Evolutionary conservation across 768 basidiomycete genomes (phyloP), one percentile per base, ranked within the genome.

Genomic region (Rhodocollybia butyracea): DNA sequence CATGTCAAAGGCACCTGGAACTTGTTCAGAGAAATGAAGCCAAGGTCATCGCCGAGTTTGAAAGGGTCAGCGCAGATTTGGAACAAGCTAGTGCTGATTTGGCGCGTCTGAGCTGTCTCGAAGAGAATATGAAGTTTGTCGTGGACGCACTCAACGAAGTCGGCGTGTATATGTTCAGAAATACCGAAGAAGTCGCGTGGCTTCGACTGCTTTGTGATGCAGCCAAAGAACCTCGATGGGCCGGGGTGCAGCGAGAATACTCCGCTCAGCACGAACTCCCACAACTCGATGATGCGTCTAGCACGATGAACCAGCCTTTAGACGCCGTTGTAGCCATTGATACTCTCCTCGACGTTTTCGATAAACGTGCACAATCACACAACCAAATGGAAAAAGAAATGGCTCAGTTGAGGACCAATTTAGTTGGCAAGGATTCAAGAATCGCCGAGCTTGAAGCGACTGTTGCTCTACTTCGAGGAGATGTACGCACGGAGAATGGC

Each of bases 361-460:
- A 38, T n/a, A n/a, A n/a, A n/a, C n/a, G n/a, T n/a, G n/a, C n/a
- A n/a, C 19, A 50, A 27, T 10, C 6, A 50, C 21, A 31, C 11
- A n/a, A 3, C 48, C 26, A 29, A 17, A n/a, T 50, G 32, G 22
- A 50, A 7, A 36, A n/a, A 39, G 48, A 50, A 38, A 6, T 50
- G 15, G 39, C 15, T 40, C 39, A 17, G 39, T 17, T 40, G 5
- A 40, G 21, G 39, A 5, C 15, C 15, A 19, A 10, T 19, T 17
- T 40, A 15, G 32, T 36, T 12, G 13, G 5, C 11, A 50, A 50
- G 34, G 21, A 24, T 11, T 15, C 36, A 12, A 50, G 32, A 26
- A 36, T 50, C n/a, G 48, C 48, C 22, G 48, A 50, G 22, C 48
- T 50, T 34, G 48, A 50, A n/a, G 21, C 13, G 32, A 50, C 22